A percentile compares a stretch with the other conserved stretches of the same genome.
phyloP scores from a whole-genome alignment of 2,329 filamentous ascomycete genomes.

The Penicillium brasilianum region DNA sequence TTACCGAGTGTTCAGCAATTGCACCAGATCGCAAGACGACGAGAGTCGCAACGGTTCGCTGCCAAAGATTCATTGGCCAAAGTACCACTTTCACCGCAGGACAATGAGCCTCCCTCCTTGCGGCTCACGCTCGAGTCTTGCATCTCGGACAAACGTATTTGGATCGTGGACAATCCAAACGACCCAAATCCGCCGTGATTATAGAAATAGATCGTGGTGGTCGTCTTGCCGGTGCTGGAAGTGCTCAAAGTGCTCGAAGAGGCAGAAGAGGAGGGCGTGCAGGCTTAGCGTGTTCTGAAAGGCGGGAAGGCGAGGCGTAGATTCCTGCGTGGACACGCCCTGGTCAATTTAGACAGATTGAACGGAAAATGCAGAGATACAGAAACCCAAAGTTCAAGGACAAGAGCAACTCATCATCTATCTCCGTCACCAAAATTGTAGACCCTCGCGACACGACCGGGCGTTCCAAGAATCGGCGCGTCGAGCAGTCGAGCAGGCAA shows the following conservation, averaged over 20 bases:
- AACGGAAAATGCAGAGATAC: neutral
- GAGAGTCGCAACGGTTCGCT: neutral
- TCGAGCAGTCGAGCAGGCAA: conserved; percentile 4
- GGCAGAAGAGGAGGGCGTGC: conserved; percentile 5
- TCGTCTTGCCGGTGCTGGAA: conserved; percentile 10
- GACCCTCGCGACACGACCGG: neutral
- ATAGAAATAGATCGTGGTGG: neutral
- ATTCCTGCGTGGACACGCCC: neutral
- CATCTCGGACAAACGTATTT: conserved; percentile 6
- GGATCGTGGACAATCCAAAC: neutral
- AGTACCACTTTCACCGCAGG: conserved; percentile 7
- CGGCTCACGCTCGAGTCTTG: conserved; percentile 9
- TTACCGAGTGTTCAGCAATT: neutral
- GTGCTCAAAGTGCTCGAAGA: neutral
- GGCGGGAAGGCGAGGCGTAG: conserved; percentile 1
- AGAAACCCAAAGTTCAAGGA: neutral
- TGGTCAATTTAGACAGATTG: neutral
- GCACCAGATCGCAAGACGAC: neutral
- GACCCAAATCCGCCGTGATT: neutral
- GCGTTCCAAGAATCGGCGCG: conserved; percentile 8
- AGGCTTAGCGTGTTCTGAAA: conserved; percentile 5
- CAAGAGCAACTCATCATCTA: neutral
- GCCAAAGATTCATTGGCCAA: conserved; percentile 7
- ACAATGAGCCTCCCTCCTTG: conserved; percentile 6
- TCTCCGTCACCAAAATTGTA: neutral